Base-by-base conservation (phyloP, 2,329 filamentous ascomycete genomes). In the Cytospora piceicola region DNA sequence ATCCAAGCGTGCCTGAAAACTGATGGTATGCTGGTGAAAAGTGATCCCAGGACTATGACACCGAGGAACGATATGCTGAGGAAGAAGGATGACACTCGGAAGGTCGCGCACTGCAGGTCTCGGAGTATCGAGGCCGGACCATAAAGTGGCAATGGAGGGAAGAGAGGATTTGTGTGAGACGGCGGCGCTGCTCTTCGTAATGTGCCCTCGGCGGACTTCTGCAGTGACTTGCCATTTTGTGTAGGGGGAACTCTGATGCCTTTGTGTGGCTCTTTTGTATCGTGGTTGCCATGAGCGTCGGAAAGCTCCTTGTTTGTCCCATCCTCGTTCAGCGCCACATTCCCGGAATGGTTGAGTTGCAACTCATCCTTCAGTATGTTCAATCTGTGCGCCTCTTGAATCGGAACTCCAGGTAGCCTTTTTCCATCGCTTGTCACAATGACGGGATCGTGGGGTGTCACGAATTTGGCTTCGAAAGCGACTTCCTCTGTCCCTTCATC, bases 131-230 rank as follows among this genome's bases (percentile, higher is more conserved):
- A 89, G 0, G 93, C 88, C 0, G 92, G 90, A 0, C 91, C 91
- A 71, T 96, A 97, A 0, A 92, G 80, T 0, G 93, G 93, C 11
- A 97, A 77, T 2, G 92, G 91, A 7, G 93, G 93, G 70, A 97
- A 97, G 6, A 96, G 79, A 3, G 92, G 90, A 70, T 94, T 89
- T 2, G 91, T 94, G 69, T 87, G 84, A 9, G 88, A 88, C 1
- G 88, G 87, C 0, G 90, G 88, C 77, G 82, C 83, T 17, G 82
- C 74, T 65, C 74, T 78, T 53, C 77, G 76, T 22, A 86, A 70
- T 20, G 81, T 81, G 15, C 77, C 80, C 29, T 81, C 82, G 39
- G 81, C 78, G 4, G 82, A 79, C 63, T 80, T 80, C 67, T 82
- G 74, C 64, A 79, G 70, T 7, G 74, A 70, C 32, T 74, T 73